These are phyloP conservation scores for Cyathus pygmaeus DNA, from an alignment of 1,284 basidiomycete species.

Conservation along the genomic window DNA sequence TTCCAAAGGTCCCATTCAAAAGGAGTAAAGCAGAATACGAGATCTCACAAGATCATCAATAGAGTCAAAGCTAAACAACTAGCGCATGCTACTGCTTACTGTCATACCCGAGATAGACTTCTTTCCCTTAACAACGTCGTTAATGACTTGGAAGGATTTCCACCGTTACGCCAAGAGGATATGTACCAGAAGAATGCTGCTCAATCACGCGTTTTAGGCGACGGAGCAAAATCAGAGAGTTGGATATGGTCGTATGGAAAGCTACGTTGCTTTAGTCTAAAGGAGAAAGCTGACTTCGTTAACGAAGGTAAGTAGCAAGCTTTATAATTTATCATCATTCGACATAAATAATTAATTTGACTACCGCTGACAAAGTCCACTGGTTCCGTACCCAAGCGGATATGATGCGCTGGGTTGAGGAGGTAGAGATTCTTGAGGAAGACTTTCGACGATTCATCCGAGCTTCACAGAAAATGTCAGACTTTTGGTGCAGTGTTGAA, in stretches of 20 bases:
- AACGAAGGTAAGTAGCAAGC: not conserved
- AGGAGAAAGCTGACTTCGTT: not conserved
- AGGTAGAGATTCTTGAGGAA: constrained; percentile 5
- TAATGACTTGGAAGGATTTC: not conserved
- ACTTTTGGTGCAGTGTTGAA: not conserved
- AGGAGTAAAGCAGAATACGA: too few relatives aligned
- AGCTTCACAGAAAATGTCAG: not conserved
- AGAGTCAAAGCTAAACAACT: too few relatives aligned
- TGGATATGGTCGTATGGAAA: not conserved
- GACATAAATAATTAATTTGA: not conserved
- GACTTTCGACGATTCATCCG: not conserved
- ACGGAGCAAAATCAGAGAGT: not conserved
- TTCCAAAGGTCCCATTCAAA: too few relatives aligned
- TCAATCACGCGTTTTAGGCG: not conserved
- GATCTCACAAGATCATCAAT: too few relatives aligned
- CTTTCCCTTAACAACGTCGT: too few relatives aligned
- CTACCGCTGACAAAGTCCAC: constrained; percentile 4
- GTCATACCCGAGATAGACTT: too few relatives aligned
- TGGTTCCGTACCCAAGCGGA: constrained; percentile 1
- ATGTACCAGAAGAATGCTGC: not conserved
- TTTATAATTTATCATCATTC: not conserved
- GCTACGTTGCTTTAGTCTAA: not conserved
- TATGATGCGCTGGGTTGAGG: constrained; percentile 1
- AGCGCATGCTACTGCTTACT: too few relatives aligned
- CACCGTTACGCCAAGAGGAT: not conserved